A percentile compares a stretch with the other conserved stretches of the same genome.
phyloP scores from a whole-genome alignment of 495 filamentous ascomycete species.

The Aspergillus homomorphus region DNA sequence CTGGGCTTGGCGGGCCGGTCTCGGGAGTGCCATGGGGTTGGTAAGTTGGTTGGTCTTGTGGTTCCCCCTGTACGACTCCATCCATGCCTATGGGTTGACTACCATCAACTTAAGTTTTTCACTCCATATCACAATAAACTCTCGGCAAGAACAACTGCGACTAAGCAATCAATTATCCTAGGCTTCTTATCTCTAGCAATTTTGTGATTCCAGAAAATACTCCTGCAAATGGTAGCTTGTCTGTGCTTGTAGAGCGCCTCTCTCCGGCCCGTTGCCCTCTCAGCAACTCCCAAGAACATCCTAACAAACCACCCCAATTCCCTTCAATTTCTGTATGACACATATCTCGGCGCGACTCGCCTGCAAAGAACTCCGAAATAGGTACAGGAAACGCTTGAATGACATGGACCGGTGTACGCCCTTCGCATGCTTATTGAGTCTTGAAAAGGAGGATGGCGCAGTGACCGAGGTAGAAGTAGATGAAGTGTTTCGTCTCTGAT shows the following conservation, averaged over 20 bases:
- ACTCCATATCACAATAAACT: no score
- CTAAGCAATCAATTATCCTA: no score
- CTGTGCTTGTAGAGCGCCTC: neutral
- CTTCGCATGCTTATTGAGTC: conserved; percentile 66
- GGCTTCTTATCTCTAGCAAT: no score
- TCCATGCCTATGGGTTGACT: no score
- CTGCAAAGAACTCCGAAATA: conserved; percentile 13
- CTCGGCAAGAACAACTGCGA: no score
- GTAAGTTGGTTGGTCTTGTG: no score
- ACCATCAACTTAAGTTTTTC: no score
- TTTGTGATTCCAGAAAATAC: no score
- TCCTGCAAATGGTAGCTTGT: neutral
- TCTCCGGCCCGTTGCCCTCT: neutral
- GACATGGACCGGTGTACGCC: neutral
- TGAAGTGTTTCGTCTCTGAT: conserved; percentile 98
- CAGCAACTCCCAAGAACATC: neutral
- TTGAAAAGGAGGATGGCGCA: conserved; percentile 99
- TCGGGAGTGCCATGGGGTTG: neutral
- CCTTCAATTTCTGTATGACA: neutral
- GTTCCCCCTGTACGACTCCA: no score
- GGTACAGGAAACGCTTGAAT: neutral
- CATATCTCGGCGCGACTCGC: neutral
- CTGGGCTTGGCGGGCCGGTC: neutral
- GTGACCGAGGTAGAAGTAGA: conserved; percentile 99
- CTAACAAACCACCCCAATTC: neutral